A percentile compares a stretch with the other conserved stretches of the same genome.
phyloP scores from a whole-genome alignment of 495 filamentous ascomycete species.

The Annulohypoxylon maeteangense region DNA sequence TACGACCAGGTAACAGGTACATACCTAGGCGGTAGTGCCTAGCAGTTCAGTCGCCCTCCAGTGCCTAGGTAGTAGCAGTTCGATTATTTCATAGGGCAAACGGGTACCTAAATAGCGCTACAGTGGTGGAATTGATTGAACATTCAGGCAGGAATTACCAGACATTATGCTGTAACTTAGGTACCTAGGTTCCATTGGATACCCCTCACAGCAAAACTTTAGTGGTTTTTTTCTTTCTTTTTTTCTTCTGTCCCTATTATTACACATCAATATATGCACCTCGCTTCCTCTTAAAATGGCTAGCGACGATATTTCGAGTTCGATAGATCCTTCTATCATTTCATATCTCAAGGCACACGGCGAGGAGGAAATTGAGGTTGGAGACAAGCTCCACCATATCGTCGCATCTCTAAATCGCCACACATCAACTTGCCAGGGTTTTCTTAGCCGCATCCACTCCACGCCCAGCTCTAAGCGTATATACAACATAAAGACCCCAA shows the following conservation, averaged over 20 bases:
- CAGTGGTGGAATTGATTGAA: not conserved
- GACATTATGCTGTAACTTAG: not conserved
- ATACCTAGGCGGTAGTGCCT: too few relatives aligned
- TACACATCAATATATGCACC: not conserved
- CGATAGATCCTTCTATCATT: slow-evolving; percentile 87
- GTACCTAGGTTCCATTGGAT: not conserved
- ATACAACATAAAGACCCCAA: slow-evolving; percentile 47
- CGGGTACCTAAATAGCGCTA: not conserved
- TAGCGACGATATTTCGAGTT: slow-evolving; percentile 41
- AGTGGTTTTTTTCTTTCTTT: not conserved
- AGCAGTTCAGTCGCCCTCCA: too few relatives aligned
- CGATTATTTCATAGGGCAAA: too few relatives aligned
- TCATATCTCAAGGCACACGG: slow-evolving; percentile 87
- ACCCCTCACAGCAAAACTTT: slow-evolving; percentile 16
- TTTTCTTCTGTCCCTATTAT: not conserved
- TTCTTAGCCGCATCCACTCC: slow-evolving; percentile 89
- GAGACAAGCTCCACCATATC: slow-evolving; percentile 85
- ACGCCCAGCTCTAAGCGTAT: slow-evolving; percentile 80
- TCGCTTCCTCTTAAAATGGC: slow-evolving; percentile 41
- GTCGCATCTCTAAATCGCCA: slow-evolving; percentile 75
- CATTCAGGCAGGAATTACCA: not conserved
- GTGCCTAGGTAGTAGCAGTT: too few relatives aligned
- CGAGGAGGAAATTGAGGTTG: slow-evolving; percentile 82
- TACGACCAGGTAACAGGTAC: too few relatives aligned
- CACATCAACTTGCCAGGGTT: slow-evolving; percentile 76